Conservation (phyloP, 2,329 filamentous ascomycete species). For the Sclerotinia minor region DNA sequence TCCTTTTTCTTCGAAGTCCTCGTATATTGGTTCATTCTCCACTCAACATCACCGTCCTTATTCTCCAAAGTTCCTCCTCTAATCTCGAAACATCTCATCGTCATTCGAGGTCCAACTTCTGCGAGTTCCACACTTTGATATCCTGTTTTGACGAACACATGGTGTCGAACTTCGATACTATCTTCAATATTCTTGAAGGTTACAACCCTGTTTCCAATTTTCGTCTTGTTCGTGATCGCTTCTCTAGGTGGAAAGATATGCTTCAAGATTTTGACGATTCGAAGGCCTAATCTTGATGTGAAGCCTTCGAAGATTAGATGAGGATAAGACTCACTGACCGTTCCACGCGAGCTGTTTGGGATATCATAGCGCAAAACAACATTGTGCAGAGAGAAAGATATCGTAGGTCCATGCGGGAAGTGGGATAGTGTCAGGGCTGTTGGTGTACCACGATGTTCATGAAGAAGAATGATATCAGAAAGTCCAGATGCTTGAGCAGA, state of each 20-base stretch:
- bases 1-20: conserved; percentile 94
- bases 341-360: conserved; percentile 80
- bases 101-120: conserved; percentile 92
- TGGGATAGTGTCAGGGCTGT: conserved; percentile 87
- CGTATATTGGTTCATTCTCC: conserved; percentile 95
- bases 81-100: conserved; percentile 95
- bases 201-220: conserved; percentile 84
- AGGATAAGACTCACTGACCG: conserved; percentile 88
- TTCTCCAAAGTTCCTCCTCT: conserved; percentile 88
- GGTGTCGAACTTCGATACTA: conserved; percentile 87
- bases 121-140: conserved; percentile 86
- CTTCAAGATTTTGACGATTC: conserved; percentile 87
- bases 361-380: conserved; percentile 92
- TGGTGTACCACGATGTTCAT: conserved; percentile 90
- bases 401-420: conserved; percentile 84
- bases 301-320: conserved; percentile 97
- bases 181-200: conserved; percentile 95
- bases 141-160: conserved; percentile 91
- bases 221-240: conserved; percentile 65
- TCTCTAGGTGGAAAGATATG: conserved; percentile 93
- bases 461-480: conserved; percentile 81
- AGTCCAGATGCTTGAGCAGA: conserved; percentile 80
- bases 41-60: conserved; percentile 93
- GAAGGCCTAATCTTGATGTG: conserved; percentile 72
- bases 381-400: conserved; percentile 86